Base-by-base conservation (phyloP, 495 filamentous ascomycete genomes). In the Aspergillus ostianus region DNA sequence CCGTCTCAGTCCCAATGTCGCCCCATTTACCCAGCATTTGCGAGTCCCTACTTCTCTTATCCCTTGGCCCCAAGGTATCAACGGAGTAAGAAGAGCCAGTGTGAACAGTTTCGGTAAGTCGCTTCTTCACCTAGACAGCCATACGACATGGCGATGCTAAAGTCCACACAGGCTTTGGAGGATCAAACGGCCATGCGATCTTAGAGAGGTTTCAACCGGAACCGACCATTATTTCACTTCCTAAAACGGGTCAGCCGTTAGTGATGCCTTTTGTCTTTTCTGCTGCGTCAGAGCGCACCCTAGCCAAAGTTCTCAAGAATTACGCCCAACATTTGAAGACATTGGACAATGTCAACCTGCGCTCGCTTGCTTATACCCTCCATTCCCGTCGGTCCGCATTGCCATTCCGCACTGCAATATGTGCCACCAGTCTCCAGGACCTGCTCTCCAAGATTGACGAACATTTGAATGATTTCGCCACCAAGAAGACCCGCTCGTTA, bases 111-210 rank as follows among this genome's bases (percentile, higher is more conserved):
- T 86, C 58, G 86, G 86, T 0, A 15, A 41, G 36, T 15, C 10
- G 15, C 3, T 41, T 10, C 13, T 41, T 41, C 36, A 7, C 29
- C 6, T 32, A 6, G 10, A 5, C 10, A 17, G 36, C 9, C 10
- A 15, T 41, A 10, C 13, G 13, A 10, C 0, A 41, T 13, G 12
- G 9, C 3, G 36, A 17, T 15, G 13, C 13, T 41, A 15, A 41
- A 2, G 4, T 41, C 13, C 15, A 15, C 13, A 4, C 10, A 41
- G 36, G 36, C 2, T 88, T 85, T 63, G 87, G 87, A 26, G 86
- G 87, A 41, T 76, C 82, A 17, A 88, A 88, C 62, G 79, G 83
- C 0, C 85, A 88, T 61, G 84, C 77, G 6, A 87, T 89, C 44
- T 10, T 89, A 12, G 85, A 51, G 17, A 44, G 47, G 8, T 46